Percentiles rank a stretch among this genome's conserved stretches.
phyloP scores from a whole-genome alignment of 768 basidiomycete genomes.

The Xerocomellus intermedius region DNA sequence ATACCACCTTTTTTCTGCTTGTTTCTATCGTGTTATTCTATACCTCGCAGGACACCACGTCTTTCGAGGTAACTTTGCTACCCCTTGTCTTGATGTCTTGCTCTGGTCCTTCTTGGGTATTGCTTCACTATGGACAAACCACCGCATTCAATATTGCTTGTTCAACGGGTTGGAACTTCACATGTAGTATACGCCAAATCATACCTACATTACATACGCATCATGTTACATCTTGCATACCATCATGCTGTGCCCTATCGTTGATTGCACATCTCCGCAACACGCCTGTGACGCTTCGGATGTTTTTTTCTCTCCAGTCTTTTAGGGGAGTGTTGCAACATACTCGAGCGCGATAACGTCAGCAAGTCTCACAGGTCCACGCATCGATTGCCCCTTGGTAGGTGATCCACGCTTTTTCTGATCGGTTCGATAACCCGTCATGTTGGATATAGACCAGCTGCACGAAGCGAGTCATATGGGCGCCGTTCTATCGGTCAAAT shows the following conservation, averaged over 20 bases:
- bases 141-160: conserved; percentile 24
- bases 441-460: neutral
- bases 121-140: conserved; percentile 21
- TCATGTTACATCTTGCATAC: conserved; percentile 22
- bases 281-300: conserved; percentile 1
- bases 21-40: conserved; percentile 7
- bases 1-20: neutral
- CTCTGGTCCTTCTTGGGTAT: conserved; percentile 28
- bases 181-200: conserved; percentile 33
- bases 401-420: conserved; percentile 15
- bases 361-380: neutral
- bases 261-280: conserved; percentile 5
- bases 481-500: neutral
- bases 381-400: conserved; percentile 2
- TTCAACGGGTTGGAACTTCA: conserved; percentile 30
- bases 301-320: neutral
- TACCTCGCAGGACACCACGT: conserved; percentile 5
- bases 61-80: neutral
- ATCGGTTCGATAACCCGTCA: conserved; percentile 9
- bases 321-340: too few relatives aligned
- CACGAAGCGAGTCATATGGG: neutral
- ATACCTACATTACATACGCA: conserved; percentile 29
- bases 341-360: conserved; percentile 7
- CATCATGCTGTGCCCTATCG: conserved; percentile 7
- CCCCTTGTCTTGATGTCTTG: conserved; percentile 30